Percentiles rank a stretch among this genome's conserved stretches.
Conservation (phyloP, 768 basidiomycete genomes). For the Royoungia palumana region DNA sequence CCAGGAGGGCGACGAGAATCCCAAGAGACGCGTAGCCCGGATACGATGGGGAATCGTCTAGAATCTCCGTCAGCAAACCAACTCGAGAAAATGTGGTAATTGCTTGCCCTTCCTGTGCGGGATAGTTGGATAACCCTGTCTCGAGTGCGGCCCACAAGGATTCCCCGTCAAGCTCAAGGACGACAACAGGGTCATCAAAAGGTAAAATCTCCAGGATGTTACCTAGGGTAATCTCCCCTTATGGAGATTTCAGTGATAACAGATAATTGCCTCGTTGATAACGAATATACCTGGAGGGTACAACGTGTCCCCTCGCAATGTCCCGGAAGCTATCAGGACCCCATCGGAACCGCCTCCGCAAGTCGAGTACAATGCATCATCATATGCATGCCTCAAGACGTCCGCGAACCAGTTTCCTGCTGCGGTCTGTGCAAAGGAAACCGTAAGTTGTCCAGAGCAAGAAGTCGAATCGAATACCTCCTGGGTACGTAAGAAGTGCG, state of each 20-base stretch:
- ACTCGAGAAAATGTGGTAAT: background rate
- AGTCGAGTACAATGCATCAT: conserved; percentile 59
- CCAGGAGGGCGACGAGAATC: conserved; percentile 74
- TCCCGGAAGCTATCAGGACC: conserved; percentile 79
- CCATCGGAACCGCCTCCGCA: conserved; percentile 69
- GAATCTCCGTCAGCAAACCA: background rate
- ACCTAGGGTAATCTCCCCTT: conserved; percentile 76
- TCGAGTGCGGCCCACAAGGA: conserved; percentile 81
- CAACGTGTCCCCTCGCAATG: conserved; percentile 77
- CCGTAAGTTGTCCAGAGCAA: background rate
- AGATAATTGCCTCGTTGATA: too few species aligned
- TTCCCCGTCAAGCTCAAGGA: conserved; percentile 75
- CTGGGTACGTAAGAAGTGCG: conserved; percentile 65
- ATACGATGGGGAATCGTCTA: conserved; percentile 86
- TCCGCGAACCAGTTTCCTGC: conserved; percentile 85
- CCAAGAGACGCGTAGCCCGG: conserved; percentile 83
- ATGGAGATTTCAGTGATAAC: background rate
- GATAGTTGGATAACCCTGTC: conserved; percentile 68
- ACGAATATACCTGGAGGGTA: conserved; percentile 81
- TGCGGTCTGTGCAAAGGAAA: conserved; percentile 46
- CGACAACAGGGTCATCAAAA: conserved; percentile 82
- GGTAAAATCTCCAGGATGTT: conserved; percentile 88
- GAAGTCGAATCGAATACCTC: conserved; percentile 47
- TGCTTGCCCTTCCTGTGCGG: conserved; percentile 83
- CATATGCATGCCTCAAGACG: conserved; percentile 77